Evolutionary conservation across 306 rosid genomes (phyloP).

Genomic region (Hippophae tibetana): DNA sequence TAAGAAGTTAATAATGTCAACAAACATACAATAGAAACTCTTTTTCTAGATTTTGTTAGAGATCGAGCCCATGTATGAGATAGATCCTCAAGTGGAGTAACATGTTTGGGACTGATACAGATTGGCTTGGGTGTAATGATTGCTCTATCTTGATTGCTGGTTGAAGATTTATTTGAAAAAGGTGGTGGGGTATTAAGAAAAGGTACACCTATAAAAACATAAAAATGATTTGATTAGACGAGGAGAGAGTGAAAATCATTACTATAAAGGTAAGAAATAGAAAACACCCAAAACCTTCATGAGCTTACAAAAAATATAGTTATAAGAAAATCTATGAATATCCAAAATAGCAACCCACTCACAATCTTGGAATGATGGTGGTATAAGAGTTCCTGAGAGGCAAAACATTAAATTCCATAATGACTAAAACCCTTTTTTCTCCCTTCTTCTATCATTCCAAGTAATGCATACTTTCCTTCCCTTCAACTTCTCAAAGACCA

Average conservation of each 20-base stretch:
- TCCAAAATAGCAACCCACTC: no score
- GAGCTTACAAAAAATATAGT: no score
- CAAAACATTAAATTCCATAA: no score
- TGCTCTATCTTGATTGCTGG: slow-evolving; percentile 52
- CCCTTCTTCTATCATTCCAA: no score
- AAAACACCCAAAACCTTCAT: not conserved
- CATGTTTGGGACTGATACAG: slow-evolving; percentile 60
- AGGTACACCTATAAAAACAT: slow-evolving; percentile 77
- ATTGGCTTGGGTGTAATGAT: slow-evolving; percentile 87
- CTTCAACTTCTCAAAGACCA: no score
- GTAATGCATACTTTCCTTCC: no score
- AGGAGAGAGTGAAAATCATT: not conserved
- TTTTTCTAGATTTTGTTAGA: slow-evolving; percentile 78
- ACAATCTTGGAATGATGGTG: no score
- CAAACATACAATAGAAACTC: no score
- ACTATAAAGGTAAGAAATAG: not conserved
- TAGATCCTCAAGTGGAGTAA: slow-evolving; percentile 71
- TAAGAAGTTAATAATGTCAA: no score
- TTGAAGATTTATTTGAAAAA: slow-evolving; percentile 41
- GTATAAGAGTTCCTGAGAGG: no score
- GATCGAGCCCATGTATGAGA: slow-evolving; percentile 99
- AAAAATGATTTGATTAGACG: slow-evolving; percentile 3
- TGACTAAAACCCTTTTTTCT: no score
- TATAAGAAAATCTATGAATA: no score
- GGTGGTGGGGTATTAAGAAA: slow-evolving; percentile 97